Percentiles rank a stretch among this genome's conserved stretches.
Evolutionary conservation across 2,329 filamentous ascomycete genomes (phyloP).

Genomic region (Coniochaeta pulveracea): DNA sequence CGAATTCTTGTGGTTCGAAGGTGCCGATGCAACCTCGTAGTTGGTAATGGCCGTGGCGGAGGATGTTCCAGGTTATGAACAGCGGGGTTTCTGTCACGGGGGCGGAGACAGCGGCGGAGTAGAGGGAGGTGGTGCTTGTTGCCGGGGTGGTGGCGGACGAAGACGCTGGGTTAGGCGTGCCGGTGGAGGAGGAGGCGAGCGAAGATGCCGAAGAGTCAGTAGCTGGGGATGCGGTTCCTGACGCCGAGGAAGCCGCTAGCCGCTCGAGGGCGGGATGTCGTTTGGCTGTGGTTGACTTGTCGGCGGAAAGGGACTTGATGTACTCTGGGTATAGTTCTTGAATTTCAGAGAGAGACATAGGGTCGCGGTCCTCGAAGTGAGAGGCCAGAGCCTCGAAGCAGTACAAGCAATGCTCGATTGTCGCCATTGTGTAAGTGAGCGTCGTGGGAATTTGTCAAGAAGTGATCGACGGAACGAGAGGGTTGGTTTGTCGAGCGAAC

Average conservation of each 20-base stretch:
- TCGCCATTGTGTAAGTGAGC: constrained; percentile 53
- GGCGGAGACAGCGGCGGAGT: constrained; percentile 15
- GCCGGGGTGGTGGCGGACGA: constrained; percentile 27
- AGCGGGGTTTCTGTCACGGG: constrained; percentile 52
- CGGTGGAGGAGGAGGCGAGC: constrained; percentile 13
- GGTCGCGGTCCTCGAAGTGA: constrained; percentile 57
- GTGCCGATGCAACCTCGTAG: constrained; percentile 95
- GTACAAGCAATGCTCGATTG: constrained; percentile 73
- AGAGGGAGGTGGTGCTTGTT: constrained; percentile 25
- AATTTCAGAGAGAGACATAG: constrained; percentile 57
- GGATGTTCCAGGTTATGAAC: constrained; percentile 90
- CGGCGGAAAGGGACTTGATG: constrained; percentile 16
- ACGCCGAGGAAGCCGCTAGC: constrained; percentile 16
- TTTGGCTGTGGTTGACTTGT: constrained; percentile 16
- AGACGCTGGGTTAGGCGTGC: neutral
- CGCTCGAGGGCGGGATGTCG: constrained; percentile 30
- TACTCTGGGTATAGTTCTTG: constrained; percentile 51
- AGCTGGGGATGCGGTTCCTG: constrained; percentile 16
- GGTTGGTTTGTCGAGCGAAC: no score
- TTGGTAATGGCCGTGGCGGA: constrained; percentile 45
- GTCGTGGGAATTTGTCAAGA: neutral
- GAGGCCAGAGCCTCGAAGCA: constrained; percentile 84
- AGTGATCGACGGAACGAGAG: neutral
- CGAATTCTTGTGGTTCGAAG: constrained; percentile 68
- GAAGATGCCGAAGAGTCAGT: constrained; percentile 18